phyloP scores from a whole-genome alignment of 805 yeast species.

The Nakazawaea wyomingensis region DNA sequence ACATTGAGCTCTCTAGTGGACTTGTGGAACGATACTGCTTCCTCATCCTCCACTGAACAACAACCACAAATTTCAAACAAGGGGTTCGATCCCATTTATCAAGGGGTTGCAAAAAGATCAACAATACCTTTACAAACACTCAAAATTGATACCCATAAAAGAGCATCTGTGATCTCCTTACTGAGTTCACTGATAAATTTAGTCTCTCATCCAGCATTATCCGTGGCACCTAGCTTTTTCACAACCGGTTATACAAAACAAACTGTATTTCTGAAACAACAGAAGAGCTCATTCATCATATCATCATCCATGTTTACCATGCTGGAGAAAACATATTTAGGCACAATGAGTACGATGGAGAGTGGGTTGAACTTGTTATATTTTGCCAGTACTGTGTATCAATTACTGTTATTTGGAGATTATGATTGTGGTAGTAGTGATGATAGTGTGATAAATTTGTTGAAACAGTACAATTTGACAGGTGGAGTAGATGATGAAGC shows the following conservation, averaged over 20 bases:
- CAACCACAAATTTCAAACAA: not conserved
- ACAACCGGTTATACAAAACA: not conserved
- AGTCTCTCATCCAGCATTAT: not conserved
- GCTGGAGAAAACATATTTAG: not conserved
- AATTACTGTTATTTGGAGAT: not conserved
- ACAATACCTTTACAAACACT: not conserved
- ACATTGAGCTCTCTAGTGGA: no score
- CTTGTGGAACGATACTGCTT: no score
- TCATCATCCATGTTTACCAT: no score
- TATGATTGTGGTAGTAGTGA: not conserved
- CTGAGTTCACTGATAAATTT: not conserved
- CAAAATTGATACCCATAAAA: not conserved
- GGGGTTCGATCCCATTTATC: not conserved
- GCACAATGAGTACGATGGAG: not conserved
- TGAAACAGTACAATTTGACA: not conserved
- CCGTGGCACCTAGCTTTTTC: not conserved
- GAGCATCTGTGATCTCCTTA: conserved; percentile 1
- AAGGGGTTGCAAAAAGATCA: not conserved
- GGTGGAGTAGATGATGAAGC: not conserved
- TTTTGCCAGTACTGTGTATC: not conserved
- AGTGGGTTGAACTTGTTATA: not conserved
- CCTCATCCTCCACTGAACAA: no score
- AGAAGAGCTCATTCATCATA: no score
- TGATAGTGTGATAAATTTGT: no score
- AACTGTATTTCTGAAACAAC: no score